phyloP scores from a whole-genome alignment of 345 rosid genomes.

The Carallia pectinifolia region DNA sequence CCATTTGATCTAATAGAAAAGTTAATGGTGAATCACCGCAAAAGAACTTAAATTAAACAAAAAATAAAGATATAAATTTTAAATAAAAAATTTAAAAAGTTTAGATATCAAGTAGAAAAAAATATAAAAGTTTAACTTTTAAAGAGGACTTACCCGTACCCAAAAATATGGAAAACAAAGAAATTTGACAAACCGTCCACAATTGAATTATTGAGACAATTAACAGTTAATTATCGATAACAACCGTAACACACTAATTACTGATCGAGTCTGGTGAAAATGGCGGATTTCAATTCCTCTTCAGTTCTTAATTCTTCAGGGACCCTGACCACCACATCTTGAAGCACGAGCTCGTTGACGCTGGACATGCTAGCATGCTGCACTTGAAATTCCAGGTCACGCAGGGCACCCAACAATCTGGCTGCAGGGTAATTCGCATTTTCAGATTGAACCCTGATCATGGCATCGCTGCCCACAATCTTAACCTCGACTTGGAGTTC shows the following conservation, averaged over 20 bases:
- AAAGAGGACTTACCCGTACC: too few species aligned
- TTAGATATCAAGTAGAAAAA: too few species aligned
- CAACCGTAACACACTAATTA: background rate
- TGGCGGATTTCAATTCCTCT: slow-evolving; percentile 43
- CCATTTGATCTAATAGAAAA: too few species aligned
- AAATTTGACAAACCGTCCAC: background rate
- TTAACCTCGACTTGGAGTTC: slow-evolving; percentile 47
- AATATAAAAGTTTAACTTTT: background rate
- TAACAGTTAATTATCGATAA: background rate
- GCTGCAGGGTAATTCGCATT: slow-evolving; percentile 50
- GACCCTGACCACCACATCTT: slow-evolving; percentile 57
- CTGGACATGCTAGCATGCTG: slow-evolving; percentile 60
- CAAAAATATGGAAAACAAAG: background rate
- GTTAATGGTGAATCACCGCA: too few species aligned
- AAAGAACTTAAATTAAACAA: too few species aligned
- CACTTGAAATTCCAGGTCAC: slow-evolving; percentile 61
- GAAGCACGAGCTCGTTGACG: slow-evolving; percentile 61
- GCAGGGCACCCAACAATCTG: slow-evolving; percentile 50
- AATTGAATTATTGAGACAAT: too few species aligned
- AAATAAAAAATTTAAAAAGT: background rate
- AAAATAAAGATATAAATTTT: too few species aligned
- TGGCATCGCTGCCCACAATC: slow-evolving; percentile 51
- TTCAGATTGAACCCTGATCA: slow-evolving; percentile 65
- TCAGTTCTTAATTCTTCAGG: slow-evolving; percentile 41
- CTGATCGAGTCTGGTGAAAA: slow-evolving; percentile 36